Percentiles rank a stretch among this genome's conserved stretches.
Evolutionary conservation across 768 basidiomycete species (phyloP).

Genomic region (Amanita muscaria): DNA sequence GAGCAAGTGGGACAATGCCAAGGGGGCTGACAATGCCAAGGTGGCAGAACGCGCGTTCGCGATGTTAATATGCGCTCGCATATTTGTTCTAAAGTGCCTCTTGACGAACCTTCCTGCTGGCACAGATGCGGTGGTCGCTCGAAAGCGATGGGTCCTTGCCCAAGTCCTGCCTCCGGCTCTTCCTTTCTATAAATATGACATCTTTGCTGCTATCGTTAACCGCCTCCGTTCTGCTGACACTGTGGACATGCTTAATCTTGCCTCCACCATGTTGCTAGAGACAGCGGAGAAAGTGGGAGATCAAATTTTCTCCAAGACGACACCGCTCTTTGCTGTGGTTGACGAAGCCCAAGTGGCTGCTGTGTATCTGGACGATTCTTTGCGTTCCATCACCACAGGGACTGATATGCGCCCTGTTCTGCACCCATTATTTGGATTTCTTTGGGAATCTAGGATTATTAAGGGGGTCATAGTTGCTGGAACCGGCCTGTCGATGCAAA

Average conservation of each 20-base stretch:
- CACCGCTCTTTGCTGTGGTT: not conserved
- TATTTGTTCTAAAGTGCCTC: not conserved
- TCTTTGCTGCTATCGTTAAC: not conserved
- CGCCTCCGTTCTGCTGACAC: not conserved
- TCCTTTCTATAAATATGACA: not conserved
- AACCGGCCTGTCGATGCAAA: not conserved
- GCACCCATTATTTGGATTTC: too few species aligned
- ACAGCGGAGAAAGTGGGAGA: too few species aligned
- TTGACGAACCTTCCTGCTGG: not conserved
- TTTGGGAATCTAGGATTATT: not conserved
- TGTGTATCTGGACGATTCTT: not conserved
- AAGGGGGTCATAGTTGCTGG: not conserved
- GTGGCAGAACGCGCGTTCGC: not conserved
- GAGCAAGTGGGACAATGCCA: not conserved
- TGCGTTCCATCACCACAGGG: not conserved
- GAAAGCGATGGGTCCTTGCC: not conserved
- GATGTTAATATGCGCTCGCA: not conserved
- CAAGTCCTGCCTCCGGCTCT: too few species aligned
- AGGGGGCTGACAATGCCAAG: not conserved
- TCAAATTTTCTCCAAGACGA: not conserved
- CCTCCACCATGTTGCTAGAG: not conserved
- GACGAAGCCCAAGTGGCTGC: not conserved
- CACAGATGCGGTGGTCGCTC: not conserved
- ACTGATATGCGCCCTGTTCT: not conserved
- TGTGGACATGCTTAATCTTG: not conserved